Conservation (phyloP, 169 alveolate species). For the Plasmodium inui region DNA sequence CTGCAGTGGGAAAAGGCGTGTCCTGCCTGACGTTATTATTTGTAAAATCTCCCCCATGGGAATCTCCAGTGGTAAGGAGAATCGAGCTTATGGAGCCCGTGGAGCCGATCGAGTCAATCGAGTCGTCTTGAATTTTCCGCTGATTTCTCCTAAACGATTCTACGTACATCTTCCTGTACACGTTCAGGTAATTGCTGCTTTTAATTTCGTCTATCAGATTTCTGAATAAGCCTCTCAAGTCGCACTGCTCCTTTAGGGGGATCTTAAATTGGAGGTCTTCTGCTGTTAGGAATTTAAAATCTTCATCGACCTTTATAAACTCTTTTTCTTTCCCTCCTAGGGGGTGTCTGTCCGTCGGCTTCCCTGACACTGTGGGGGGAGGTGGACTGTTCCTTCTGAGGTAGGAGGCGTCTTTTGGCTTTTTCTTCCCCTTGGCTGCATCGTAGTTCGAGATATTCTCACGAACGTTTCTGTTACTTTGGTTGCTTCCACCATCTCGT, state of each 20-base stretch:
- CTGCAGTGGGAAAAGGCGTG: neutral
- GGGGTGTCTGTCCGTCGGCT: neutral
- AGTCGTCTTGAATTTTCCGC: neutral
- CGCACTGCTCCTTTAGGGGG: constrained; percentile 45
- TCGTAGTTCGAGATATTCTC: neutral
- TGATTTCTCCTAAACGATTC: constrained; percentile 31
- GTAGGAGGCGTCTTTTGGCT: neutral
- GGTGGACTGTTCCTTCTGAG: neutral
- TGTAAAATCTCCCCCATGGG: neutral
- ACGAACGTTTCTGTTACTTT: neutral
- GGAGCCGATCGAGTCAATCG: no score
- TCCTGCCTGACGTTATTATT: neutral
- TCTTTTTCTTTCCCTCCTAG: neutral
- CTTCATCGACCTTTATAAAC: constrained; percentile 21
- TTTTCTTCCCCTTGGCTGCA: neutral
- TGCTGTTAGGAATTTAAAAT: constrained; percentile 22
- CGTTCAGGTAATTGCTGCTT: constrained; percentile 5
- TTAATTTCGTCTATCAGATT: constrained; percentile 12
- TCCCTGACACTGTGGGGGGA: neutral
- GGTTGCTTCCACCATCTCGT: neutral
- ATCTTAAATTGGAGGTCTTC: constrained; percentile 20
- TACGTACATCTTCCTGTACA: constrained; percentile 3
- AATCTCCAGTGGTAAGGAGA: neutral
- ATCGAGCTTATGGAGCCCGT: no score
- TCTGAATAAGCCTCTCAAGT: constrained; percentile 6